Base-by-base conservation (phyloP, 2,329 filamentous ascomycete species). In the Epichloe elymi region DNA sequence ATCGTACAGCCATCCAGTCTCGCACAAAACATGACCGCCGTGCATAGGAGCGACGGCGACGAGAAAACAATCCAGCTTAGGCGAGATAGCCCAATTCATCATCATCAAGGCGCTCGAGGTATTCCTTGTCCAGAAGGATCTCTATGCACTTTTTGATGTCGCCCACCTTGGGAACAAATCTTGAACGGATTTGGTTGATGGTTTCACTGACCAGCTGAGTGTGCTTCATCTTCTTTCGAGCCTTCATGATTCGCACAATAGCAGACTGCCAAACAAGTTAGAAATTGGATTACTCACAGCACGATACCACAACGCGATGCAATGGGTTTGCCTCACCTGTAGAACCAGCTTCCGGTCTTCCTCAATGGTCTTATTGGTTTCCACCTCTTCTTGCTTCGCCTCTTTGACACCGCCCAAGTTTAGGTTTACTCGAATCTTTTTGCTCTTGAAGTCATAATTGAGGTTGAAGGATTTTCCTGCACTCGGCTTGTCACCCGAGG, bases 71-170 rank as follows among this genome's bases (percentile, higher is more conserved):
- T 17, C 15, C 15, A 11, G 4, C 26, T 39, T 30, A 96, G 60
- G 91, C 91, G 57, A 97, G 82, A 68, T 97, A 97, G 52, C 91
- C 88, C 54, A 98, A 78, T 65, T 96, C 89, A 63, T 97, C 93
- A 50, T 88, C 89, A 46, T 97, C 93, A 53, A 97, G 73, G 52
- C 93, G 87, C 74, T 98, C 93, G 46, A 98, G 80, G 63, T 98
- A 98, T 68, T 98, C 93, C 75, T 98, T 98, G 75, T 98, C 93
- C 57, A 98, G 83, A 40, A 98, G 77, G 57, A 95, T 95, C 70
- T 98, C 93, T 66, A 98, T 97, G 69, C 93, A 96, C 74, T 97
- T 98, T 76, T 98, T 98, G 79, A 98, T 98, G 60, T 98, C 93
- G 15, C 81, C 76, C 33, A 98, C 79, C 71, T 95, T 95, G 40